A percentile compares a stretch with the other conserved stretches of the same genome.
These are phyloP conservation scores for Elsinoe necatrix DNA, from an alignment of 2,329 filamentous ascomycete genomes.

Conservation along the genomic window DNA sequence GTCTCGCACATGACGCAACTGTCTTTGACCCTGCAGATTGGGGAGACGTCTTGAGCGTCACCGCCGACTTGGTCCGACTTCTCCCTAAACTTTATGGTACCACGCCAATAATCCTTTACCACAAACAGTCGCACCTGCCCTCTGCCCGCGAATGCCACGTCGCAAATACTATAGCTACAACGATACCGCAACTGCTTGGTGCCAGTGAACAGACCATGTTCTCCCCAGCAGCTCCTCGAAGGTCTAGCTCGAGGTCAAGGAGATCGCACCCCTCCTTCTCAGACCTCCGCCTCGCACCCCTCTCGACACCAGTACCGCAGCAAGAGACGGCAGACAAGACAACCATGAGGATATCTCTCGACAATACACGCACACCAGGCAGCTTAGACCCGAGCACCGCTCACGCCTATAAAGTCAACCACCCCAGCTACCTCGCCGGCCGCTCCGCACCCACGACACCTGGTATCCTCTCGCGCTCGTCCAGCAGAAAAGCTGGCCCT, in stretches of 20 bases:
- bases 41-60: neutral
- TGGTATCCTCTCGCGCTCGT: constrained; percentile 38
- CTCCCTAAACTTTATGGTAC: constrained; percentile 2
- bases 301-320: constrained; percentile 36
- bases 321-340: constrained; percentile 17
- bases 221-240: neutral
- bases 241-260: constrained; percentile 24
- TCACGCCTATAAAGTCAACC: constrained; percentile 24
- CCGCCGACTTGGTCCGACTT: constrained; percentile 3
- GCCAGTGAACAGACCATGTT: neutral
- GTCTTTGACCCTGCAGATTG: constrained; percentile 1
- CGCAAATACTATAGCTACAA: neutral
- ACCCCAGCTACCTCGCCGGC: constrained; percentile 40
- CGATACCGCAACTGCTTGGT: neutral
- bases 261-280: constrained; percentile 53
- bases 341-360: constrained; percentile 9
- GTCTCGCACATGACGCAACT: constrained; percentile 5
- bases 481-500: constrained; percentile 30
- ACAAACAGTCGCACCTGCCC: neutral
- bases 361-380: constrained; percentile 21
- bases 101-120: neutral
- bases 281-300: constrained; percentile 53
- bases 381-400: constrained; percentile 17
- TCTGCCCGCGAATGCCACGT: neutral
- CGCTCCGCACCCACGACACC: constrained; percentile 42